phyloP scores from a whole-genome alignment of 1,284 basidiomycete genomes.

The Ceratobasidium sp. region DNA sequence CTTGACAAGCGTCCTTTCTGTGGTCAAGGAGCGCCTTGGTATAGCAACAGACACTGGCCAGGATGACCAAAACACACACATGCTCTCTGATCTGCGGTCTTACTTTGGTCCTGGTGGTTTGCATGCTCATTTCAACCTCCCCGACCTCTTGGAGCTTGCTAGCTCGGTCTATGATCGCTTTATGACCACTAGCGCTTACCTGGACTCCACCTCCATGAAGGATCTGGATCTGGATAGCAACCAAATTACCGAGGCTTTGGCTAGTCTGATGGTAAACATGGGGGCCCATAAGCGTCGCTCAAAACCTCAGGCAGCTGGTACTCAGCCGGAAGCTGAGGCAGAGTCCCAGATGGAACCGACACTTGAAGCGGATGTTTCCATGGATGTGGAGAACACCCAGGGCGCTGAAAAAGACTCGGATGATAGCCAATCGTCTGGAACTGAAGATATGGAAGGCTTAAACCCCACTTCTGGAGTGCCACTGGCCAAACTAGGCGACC shows the following conservation, averaged over 20 bases:
- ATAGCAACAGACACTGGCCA: background rate
- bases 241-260: background rate
- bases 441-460: background rate
- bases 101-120: background rate
- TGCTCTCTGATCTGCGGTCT: background rate
- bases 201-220: background rate
- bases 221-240: too few relatives aligned
- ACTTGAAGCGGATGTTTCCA: too few relatives aligned
- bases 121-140: background rate
- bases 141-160: constrained; percentile 50
- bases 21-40: background rate
- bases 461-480: background rate
- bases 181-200: constrained; percentile 7
- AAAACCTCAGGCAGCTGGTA: background rate
- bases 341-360: too few relatives aligned
- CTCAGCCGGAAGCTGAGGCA: background rate
- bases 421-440: background rate
- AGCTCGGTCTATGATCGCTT: constrained; percentile 54
- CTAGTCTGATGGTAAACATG: background rate
- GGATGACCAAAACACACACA: background rate
- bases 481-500: constrained; percentile 51
- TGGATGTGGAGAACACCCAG: too few relatives aligned
- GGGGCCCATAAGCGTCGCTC: background rate
- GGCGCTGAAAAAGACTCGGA: background rate
- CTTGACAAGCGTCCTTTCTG: background rate